phyloP scores from a whole-genome alignment of 257 asterid species.

The Solanum ossicruentum region DNA sequence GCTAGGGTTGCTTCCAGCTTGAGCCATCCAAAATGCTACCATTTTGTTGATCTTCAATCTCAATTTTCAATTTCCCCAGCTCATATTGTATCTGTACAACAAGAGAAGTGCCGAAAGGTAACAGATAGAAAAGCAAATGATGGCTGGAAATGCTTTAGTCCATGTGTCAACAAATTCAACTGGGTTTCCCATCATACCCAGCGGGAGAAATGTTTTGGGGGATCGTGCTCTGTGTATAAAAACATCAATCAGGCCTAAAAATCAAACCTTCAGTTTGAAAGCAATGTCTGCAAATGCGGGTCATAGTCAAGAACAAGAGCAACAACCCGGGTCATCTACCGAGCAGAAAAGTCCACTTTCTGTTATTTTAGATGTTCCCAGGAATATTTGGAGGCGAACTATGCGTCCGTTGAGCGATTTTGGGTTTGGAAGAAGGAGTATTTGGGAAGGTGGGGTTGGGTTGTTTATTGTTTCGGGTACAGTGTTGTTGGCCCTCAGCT shows the following conservation, averaged over 20 bases:
- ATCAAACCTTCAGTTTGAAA: slow-evolving; percentile 21
- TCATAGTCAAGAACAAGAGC: slow-evolving; percentile 16
- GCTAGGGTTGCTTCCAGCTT: neutral
- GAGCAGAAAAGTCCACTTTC: slow-evolving; percentile 38
- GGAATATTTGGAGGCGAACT: slow-evolving; percentile 66
- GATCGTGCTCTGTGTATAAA: slow-evolving; percentile 30
- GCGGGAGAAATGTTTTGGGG: slow-evolving; percentile 13
- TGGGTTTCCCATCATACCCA: slow-evolving; percentile 17
- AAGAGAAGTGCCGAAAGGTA: neutral
- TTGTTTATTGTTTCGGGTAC: slow-evolving; percentile 83
- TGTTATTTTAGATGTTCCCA: slow-evolving; percentile 49
- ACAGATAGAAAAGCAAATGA: neutral
- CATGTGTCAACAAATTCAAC: slow-evolving; percentile 34
- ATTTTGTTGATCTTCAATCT: neutral
- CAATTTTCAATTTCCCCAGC: neutral
- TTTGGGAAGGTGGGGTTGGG: slow-evolving; percentile 99
- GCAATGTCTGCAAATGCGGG: slow-evolving; percentile 36
- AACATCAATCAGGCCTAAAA: slow-evolving; percentile 13
- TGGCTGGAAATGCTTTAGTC: slow-evolving; percentile 42
- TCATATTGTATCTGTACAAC: neutral
- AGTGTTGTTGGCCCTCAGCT: slow-evolving; percentile 63
- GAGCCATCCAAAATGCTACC: neutral
- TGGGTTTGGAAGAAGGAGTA: slow-evolving; percentile 89
- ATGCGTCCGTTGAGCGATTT: slow-evolving; percentile 78
- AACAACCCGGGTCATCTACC: slow-evolving; percentile 22